Conservation (phyloP, 495 filamentous ascomycete genomes). For the Aspergillus coremiiformis region DNA sequence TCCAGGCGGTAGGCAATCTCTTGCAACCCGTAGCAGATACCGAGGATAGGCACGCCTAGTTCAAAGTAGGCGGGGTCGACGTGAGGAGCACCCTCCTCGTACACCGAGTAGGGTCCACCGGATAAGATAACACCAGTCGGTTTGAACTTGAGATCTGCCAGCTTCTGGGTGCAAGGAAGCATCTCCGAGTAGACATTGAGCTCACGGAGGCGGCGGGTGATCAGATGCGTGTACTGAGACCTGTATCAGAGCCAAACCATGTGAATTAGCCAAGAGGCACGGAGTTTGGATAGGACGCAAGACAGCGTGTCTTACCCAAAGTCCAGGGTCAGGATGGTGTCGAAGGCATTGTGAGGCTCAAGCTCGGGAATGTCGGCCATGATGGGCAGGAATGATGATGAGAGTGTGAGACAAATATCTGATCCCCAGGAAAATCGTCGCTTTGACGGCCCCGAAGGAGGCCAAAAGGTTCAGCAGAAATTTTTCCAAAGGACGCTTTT, state of each 20-base stretch:
- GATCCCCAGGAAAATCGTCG: neutral
- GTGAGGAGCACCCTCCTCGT: slow-evolving; percentile 63
- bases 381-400: neutral
- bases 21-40: slow-evolving; percentile 77
- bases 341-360: slow-evolving; percentile 49
- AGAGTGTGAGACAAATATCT: neutral
- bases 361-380: slow-evolving; percentile 12
- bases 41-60: slow-evolving; percentile 65
- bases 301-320: slow-evolving; percentile 43
- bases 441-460: neutral
- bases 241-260: slow-evolving; percentile 12
- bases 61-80: slow-evolving; percentile 76
- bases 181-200: slow-evolving; percentile 87
- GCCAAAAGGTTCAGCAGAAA: neutral
- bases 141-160: slow-evolving; percentile 68
- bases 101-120: slow-evolving; percentile 64
- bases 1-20: slow-evolving; percentile 72
- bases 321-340: slow-evolving; percentile 61
- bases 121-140: slow-evolving; percentile 79
- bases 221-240: slow-evolving; percentile 64
- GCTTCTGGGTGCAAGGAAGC: slow-evolving; percentile 84
- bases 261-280: neutral
- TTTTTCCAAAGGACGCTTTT: neutral
- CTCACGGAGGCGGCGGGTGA: slow-evolving; percentile 66
- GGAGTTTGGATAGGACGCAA: too few relatives aligned